A percentile compares a stretch with the other conserved stretches of the same genome.
Conservation (phyloP, 495 filamentous ascomycete species). For the Diplogelasinospora grovesii region DNA sequence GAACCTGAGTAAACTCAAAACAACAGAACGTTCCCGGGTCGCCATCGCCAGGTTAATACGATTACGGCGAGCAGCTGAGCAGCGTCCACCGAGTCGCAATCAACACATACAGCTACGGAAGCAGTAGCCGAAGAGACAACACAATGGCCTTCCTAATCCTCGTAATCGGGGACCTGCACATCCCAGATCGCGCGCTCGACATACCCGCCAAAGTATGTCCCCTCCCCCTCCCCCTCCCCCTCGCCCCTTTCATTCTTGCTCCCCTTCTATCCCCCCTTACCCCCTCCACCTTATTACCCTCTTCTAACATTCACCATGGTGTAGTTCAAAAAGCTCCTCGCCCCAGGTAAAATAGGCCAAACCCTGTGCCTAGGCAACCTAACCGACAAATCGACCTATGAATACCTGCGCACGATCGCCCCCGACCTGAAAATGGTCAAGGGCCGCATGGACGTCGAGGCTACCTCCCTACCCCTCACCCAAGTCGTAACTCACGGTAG, state of each 20-base stretch:
- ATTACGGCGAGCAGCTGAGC: too few relatives aligned
- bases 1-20: too few relatives aligned
- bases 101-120: too few relatives aligned
- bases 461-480: conserved; percentile 79
- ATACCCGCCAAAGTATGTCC: conserved; percentile 75
- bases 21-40: too few relatives aligned
- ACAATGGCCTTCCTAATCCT: conserved; percentile 57
- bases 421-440: conserved; percentile 95
- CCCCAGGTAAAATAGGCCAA: conserved; percentile 95
- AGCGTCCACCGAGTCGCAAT: too few relatives aligned
- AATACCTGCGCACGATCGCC: conserved; percentile 84
- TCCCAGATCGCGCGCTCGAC: conserved; percentile 86
- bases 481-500: conserved; percentile 93
- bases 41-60: too few relatives aligned
- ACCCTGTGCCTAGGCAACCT: conserved; percentile 96
- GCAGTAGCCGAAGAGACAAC: too few relatives aligned
- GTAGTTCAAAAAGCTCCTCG: conserved; percentile 97
- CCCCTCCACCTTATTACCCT: not conserved
- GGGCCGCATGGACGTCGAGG: conserved; percentile 89
- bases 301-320: too few relatives aligned
- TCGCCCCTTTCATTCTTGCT: not conserved
- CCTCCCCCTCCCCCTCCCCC: not conserved
- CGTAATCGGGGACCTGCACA: conserved; percentile 94
- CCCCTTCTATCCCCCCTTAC: not conserved
- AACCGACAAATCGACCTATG: conserved; percentile 88